phyloP scores from a whole-genome alignment of 2,329 filamentous ascomycete genomes.

The Diaporthe sp. region DNA sequence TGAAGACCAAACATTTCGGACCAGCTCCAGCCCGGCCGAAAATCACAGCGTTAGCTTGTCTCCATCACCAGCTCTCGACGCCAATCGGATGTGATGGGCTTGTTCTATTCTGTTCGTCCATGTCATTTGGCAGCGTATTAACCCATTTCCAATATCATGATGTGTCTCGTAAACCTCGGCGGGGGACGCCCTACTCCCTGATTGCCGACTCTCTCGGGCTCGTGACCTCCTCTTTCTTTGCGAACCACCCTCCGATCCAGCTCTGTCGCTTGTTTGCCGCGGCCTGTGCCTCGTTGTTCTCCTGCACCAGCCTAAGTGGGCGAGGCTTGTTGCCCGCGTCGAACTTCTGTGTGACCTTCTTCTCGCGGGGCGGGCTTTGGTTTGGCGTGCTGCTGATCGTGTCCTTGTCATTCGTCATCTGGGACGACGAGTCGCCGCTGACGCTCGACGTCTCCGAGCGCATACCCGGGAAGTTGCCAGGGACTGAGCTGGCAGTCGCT shows the following conservation, averaged over 20 bases:
- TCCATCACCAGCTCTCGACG: slow-evolving; percentile 11
- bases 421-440: slow-evolving; percentile 72
- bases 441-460: slow-evolving; percentile 73
- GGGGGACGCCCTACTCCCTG: slow-evolving; percentile 29
- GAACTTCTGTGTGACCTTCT: slow-evolving; percentile 64
- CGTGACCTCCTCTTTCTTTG: slow-evolving; percentile 28
- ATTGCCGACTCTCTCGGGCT: slow-evolving; percentile 32
- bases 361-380: slow-evolving; percentile 67
- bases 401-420: slow-evolving; percentile 46
- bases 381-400: slow-evolving; percentile 61
- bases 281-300: slow-evolving; percentile 66
- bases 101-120: slow-evolving; percentile 24
- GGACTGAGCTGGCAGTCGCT: slow-evolving; percentile 53
- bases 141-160: slow-evolving; percentile 30
- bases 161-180: slow-evolving; percentile 2
- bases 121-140: slow-evolving; percentile 34
- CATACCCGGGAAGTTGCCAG: slow-evolving; percentile 78
- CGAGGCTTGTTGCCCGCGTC: slow-evolving; percentile 78
- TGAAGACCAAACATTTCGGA: slow-evolving; percentile 20
- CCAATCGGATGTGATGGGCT: slow-evolving; percentile 27
- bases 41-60: slow-evolving; percentile 2
- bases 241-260: slow-evolving; percentile 63
- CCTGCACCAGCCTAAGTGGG: slow-evolving; percentile 87
- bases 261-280: slow-evolving; percentile 68
- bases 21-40: slow-evolving; percentile 24